Evolutionary conservation across 805 yeast species (phyloP), one percentile per base, ranked within the genome.

Genomic region (Lachancea mirantina): DNA sequence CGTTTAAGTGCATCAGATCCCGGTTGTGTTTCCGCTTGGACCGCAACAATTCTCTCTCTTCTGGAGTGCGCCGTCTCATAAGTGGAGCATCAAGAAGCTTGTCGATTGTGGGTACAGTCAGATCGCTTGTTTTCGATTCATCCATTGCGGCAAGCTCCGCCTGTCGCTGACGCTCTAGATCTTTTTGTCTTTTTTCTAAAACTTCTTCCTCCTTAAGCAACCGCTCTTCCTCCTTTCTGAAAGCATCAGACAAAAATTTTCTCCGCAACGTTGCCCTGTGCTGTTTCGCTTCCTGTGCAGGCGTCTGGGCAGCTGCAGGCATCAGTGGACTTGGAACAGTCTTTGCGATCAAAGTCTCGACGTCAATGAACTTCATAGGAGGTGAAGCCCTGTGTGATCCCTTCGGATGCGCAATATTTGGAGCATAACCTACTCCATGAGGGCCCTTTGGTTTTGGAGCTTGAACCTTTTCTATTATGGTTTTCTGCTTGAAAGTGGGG

Each of bases 91-190:
- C 56, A 39, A 84, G 57, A 42, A 76, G 67, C 23, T 70, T 67
- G 47, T 80, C 85, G 36, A 87, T 65, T 2, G 95, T 81, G 28
- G 96, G 96, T 31, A 84, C 64, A 1, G 95, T 84, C 49, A 79
- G 69, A 47, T 66, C 63, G 16, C 62, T 57, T 5, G 57, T 40
- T 25, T 45, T 55, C 10, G 32, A 32, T 23, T 47, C 37, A 17
- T 49, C 40, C 14, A 52, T 24, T 17, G 40, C 30, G 19, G 47
- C 50, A 33, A 55, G 45, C 28, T 52, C 55, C 40, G 53, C 60
- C 42, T 52, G 52, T 14, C 57, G 67, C 26, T 61, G 50, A 21
- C 46, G 42, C 44, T 62, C 57, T 46, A 65, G 47, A 51, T 52
- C 42, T 20, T 47, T 42, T 35, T 50, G 62, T 52, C 56, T 70